Base-by-base conservation (phyloP, 345 rosid species). In the Rubroshorea leprosula region DNA sequence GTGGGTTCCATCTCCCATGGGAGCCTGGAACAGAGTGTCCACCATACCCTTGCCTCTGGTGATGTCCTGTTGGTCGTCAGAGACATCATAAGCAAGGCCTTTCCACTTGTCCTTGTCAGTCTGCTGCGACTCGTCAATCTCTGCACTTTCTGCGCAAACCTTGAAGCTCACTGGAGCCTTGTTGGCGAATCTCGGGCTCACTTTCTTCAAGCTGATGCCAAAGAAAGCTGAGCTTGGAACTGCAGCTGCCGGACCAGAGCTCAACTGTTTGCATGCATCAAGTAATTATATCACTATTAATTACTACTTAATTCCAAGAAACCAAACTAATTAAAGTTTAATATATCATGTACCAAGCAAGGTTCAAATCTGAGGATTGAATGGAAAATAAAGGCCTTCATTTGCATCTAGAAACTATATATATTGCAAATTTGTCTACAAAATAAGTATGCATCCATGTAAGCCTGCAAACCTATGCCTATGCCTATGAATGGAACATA, bases 31-130 rank as follows among this genome's bases (percentile, higher is more conserved):
- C 72, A 93, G 82, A 7, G 84, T 10, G 76, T 93, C 99, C 23
- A 93, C 99, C 90, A 74, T 19, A 63, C 96, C 97, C 68, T 93
- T 89, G 21, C 97, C 99, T 61, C 97, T 73, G 63, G 92, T 73
- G 57, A 93, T 93, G 76, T 93, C 99, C 72, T 93, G 99, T 54
- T 93, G 99, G 68, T 93, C 97, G 60, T 93, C 97, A 0, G 97
- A 93, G 0, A 3, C 43, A 76, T 93, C 99, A 38, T 39, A 71
- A 14, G 62, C 88, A 41, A 93, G 94, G 3, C 90, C 91, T 18
- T 13, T 56, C 99, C 99, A 93, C 65, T 55, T 78, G 84, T 93
- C 99, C 75, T 72, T 70, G 0, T 62, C 25, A 19, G 83, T 83
- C 68, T 90, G 96, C 77, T 80, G 77, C 24, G 60, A 27, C 58